Evolutionary conservation across 2,329 filamentous ascomycete species (phyloP), one percentile per base, ranked within the genome.

Genomic region (Ceratocystis variospora): DNA sequence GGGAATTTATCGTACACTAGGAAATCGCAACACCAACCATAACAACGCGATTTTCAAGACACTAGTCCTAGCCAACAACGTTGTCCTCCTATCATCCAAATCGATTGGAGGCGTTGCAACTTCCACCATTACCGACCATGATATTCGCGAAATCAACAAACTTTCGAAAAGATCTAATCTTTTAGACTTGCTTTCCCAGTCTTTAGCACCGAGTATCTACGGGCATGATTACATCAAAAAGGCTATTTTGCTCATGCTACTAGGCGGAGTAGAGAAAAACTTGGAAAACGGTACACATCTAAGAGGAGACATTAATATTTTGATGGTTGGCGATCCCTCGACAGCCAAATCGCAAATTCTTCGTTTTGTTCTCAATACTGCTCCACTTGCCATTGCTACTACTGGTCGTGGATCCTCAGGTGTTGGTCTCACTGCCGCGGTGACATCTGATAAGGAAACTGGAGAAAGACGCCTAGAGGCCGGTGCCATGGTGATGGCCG

Each of bases 121-220:
- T 68, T 88, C 91, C 17, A 88, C 85, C 4, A 96, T 99, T 71
- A 97, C 94, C 19, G 94, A 97, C 75, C 94, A 89, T 0, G 94
- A 99, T 73, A 95, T 99, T 73, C 88, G 94, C 72, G 97, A 99
- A 74, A 99, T 99, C 80, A 97, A 97, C 80, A 96, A 96, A 76
- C 83, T 97, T 66, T 82, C 93, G 8, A 99, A 97, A 80, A 94
- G 94, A 76, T 92, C 87, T 77, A 92, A 94, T 69, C 83, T 97
- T 2, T 95, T 99, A 70, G 90, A 96, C 65, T 79, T 99, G 55
- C 82, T 99, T 5, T 94, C 94, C 0, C 92, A 96, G 72, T 97
- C 93, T 1, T 81, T 99, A 22, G 94, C 94, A 1, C 94, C 94
- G 0, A 96, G 92, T 77, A 99, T 99, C 68, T 96, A 90, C 72